Base-by-base conservation (phyloP, 2,329 filamentous ascomycete genomes). In the Paraconiothyrium brasiliense region DNA sequence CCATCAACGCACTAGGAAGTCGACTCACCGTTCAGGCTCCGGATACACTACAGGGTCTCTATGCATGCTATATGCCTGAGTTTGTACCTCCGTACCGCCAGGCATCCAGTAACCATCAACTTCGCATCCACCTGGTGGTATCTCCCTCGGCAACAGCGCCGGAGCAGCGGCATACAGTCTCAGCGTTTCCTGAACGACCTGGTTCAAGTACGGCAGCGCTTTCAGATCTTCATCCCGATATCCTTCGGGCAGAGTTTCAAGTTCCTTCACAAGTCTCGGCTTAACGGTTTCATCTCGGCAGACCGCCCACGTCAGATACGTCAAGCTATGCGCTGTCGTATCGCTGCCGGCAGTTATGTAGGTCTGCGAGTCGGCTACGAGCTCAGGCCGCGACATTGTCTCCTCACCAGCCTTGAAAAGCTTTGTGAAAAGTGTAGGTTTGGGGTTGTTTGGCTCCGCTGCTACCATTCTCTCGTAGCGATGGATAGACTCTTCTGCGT, bases 291-390 rank as follows among this genome's bases (percentile, higher is more conserved):
- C 16, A 20, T 67, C 14, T 13, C 49, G 39, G 32, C 59, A 60
- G 9, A 69, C 59, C 3, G 72, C 66, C 79, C 80, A 85, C 6
- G 81, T 66, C 0, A 84, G 69, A 58, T 85, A 86, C 0, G 84
- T 86, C 47, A 86, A 62, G 0, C 83, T 82, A 13, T 79, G 77
- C 0, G 84, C 81, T 0, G 84, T 86, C 0, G 85, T 87, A 59
- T 86, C 84, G 41, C 78, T 84, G 1, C 85, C 85, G 1, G 84
- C 85, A 4, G 83, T 59, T 49, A 86, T 85, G 62, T 83, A 84
- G 27, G 27, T 6, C 27, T 30, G 27, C 27, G 27, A 30, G 6
- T 30, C 27, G 27, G 27, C 27, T 30, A 30, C 27, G 27, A 30
- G 27, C 27, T 30, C 27, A 30, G 27, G 27, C 27, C 4, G 27